Percentiles rank a stretch among this genome's conserved stretches.
These are phyloP conservation scores for Ophiostoma quercus DNA, from an alignment of 2,329 filamentous ascomycete genomes.

Conservation along the genomic window DNA sequence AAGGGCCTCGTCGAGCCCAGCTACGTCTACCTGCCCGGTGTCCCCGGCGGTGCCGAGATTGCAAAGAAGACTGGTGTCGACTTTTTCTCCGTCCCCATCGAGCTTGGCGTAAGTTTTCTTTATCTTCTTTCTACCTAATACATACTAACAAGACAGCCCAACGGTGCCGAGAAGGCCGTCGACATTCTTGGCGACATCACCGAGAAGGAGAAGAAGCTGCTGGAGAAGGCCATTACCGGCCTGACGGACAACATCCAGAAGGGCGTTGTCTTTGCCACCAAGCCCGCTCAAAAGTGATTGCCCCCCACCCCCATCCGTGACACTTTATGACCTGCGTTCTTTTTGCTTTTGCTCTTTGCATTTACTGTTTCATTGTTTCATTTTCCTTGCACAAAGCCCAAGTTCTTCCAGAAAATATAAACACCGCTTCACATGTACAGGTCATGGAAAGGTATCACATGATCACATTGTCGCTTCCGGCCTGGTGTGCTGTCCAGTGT, in stretches of 20 bases:
- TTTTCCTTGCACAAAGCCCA: constrained; percentile 16
- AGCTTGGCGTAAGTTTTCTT: constrained; percentile 74
- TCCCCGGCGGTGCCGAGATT: constrained; percentile 81
- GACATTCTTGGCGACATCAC: constrained; percentile 74
- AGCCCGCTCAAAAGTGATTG: constrained; percentile 81
- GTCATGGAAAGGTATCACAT: constrained; percentile 7
- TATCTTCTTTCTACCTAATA: constrained; percentile 17
- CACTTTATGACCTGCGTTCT: constrained; percentile 10
- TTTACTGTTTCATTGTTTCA: background rate
- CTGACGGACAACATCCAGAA: constrained; percentile 92
- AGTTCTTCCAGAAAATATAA: constrained; percentile 15
- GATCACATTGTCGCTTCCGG: background rate
- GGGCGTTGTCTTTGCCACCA: constrained; percentile 84
- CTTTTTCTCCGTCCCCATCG: constrained; percentile 93
- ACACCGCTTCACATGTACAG: constrained; percentile 10
- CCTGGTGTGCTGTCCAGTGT: constrained; percentile 20
- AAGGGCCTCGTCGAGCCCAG: constrained; percentile 91
- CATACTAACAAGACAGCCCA: constrained; percentile 52
- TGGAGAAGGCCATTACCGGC: constrained; percentile 68
- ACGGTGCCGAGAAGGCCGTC: constrained; percentile 77
- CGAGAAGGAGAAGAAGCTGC: constrained; percentile 82
- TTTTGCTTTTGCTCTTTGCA: background rate
- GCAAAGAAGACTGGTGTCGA: constrained; percentile 77
- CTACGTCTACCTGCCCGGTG: constrained; percentile 89
- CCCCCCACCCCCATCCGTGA: constrained; percentile 29